A percentile compares a stretch with the other conserved stretches of the same genome.
Conservation (phyloP, 169 alveolate genomes). For the Cryptosporidium ubiquitum region DNA sequence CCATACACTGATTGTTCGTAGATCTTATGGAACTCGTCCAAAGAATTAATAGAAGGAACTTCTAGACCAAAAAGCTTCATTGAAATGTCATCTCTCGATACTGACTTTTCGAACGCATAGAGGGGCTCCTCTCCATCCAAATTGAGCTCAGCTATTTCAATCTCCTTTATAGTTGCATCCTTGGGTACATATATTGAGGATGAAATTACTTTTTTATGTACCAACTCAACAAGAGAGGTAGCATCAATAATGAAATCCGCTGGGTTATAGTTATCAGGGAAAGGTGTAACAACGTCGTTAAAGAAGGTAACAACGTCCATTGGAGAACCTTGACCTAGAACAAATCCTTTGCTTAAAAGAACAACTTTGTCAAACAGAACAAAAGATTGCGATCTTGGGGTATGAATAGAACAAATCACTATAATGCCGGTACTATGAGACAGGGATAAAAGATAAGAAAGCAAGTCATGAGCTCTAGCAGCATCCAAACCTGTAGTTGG, state of each 20-base stretch:
- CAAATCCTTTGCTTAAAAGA: conserved; percentile 82
- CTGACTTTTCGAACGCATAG: conserved; percentile 58
- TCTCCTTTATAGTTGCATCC: conserved; percentile 41
- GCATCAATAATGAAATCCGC: conserved; percentile 79
- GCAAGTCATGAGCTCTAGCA: conserved; percentile 80
- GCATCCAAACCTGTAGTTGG: conserved; percentile 91
- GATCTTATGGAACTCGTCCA: conserved; percentile 40
- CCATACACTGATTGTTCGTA: conserved; percentile 71
- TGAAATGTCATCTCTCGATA: conserved; percentile 52
- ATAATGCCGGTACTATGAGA: conserved; percentile 77
- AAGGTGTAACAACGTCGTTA: conserved; percentile 75
- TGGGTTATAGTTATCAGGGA: conserved; percentile 79
- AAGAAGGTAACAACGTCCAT: conserved; percentile 76
- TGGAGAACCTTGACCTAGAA: conserved; percentile 82
- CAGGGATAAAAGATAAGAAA: conserved; percentile 72
- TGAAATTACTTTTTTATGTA: conserved; percentile 48
- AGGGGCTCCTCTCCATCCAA: conserved; percentile 66
- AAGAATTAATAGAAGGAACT: conserved; percentile 37
- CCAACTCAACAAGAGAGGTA: conserved; percentile 50
- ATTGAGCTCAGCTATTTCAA: conserved; percentile 24
- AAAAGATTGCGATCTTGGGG: conserved; percentile 82
- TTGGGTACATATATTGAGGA: conserved; percentile 47
- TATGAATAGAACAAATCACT: conserved; percentile 81
- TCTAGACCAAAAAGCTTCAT: conserved; percentile 48
- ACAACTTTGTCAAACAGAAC: conserved; percentile 81